Conservation (phyloP, 495 filamentous ascomycete species). For the Geopyxis carbonaria region DNA sequence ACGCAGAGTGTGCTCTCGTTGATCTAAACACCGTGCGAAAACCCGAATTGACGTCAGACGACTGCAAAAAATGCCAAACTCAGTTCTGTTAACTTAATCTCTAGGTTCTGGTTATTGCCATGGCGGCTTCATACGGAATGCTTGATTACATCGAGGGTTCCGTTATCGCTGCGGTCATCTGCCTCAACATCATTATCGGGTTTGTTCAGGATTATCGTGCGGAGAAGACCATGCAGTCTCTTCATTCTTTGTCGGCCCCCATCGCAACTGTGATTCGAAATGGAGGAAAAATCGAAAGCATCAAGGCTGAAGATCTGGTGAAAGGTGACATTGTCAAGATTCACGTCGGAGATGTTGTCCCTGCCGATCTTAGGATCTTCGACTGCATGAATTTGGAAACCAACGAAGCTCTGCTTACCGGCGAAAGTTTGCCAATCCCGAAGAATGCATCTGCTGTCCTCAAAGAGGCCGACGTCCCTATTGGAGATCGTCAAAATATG, state of each 20-base stretch:
- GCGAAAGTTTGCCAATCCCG: conserved; percentile 56
- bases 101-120: conserved; percentile 56
- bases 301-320: conserved; percentile 48
- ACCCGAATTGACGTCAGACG: not conserved
- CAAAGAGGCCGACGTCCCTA: conserved; percentile 28
- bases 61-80: not conserved
- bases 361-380: conserved; percentile 49
- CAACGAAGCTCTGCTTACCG: conserved; percentile 57
- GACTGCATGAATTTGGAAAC: conserved; percentile 56
- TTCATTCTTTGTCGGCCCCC: conserved; percentile 49
- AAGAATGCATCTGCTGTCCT: conserved; percentile 32
- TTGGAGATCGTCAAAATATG: conserved; percentile 54
- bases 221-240: conserved; percentile 55
- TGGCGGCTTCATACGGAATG: conserved; percentile 59
- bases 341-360: conserved; percentile 52
- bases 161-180: conserved; percentile 55
- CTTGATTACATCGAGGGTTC: conserved; percentile 59
- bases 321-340: conserved; percentile 53
- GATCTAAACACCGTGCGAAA: too few relatives aligned
- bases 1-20: conserved; percentile 20
- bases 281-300: conserved; percentile 33
- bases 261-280: conserved; percentile 49
- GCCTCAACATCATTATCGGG: conserved; percentile 54
- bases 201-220: conserved; percentile 59
- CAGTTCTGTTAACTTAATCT: conserved; percentile 4